Evolutionary conservation across 2,329 filamentous ascomycete genomes (phyloP).

Genomic region (Arachnomyces sp.): DNA sequence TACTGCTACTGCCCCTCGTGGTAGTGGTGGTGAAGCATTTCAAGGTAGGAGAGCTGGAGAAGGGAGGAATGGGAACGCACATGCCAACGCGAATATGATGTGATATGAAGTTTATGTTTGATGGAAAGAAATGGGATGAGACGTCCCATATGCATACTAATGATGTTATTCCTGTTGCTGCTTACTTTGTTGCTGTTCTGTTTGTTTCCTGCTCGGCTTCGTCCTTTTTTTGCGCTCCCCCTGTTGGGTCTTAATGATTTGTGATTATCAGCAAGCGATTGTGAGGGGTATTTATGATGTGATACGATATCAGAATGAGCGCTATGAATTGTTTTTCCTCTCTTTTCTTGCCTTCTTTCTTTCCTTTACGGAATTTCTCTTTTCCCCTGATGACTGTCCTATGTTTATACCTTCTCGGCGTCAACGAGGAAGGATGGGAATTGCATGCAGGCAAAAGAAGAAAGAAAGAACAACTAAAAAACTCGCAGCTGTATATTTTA

Average conservation of each 20-base stretch:
- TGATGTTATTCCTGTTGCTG: too few relatives aligned
- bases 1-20: conserved; percentile 1
- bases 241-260: not conserved
- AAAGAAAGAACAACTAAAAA: too few relatives aligned
- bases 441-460: too few relatives aligned
- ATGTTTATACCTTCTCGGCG: too few relatives aligned
- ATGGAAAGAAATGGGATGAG: not conserved
- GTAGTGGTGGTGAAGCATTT: not conserved
- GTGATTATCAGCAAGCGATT: not conserved
- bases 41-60: not conserved
- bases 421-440: too few relatives aligned
- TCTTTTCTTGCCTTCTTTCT: too few relatives aligned
- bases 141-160: too few relatives aligned
- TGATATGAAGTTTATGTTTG: not conserved
- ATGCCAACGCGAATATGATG: not conserved
- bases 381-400: too few relatives aligned
- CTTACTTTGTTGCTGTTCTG: too few relatives aligned
- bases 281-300: not conserved
- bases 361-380: too few relatives aligned
- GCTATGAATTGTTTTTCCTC: too few relatives aligned
- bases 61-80: not conserved
- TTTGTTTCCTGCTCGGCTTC: not conserved
- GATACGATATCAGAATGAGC: not conserved
- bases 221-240: not conserved
- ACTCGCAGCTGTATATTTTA: too few relatives aligned